These are phyloP conservation scores for Aurinia saxatilis DNA, from an alignment of 345 rosid species.

Conservation along the genomic window DNA sequence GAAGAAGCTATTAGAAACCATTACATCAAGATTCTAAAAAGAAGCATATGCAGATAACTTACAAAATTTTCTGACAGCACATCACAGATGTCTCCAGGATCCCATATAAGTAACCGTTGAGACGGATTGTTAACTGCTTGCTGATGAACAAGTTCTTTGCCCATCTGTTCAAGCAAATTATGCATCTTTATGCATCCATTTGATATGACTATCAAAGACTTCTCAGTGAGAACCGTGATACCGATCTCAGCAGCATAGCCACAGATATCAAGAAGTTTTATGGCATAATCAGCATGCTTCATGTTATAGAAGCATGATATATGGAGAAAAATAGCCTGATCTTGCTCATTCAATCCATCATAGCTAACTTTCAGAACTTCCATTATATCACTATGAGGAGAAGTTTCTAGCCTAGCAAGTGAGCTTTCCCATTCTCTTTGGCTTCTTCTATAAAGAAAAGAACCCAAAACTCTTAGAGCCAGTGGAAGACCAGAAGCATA, in stretches of 20 bases:
- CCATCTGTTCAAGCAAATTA: conserved; percentile 29
- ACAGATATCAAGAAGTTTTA: conserved; percentile 19
- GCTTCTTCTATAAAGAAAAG: conserved; percentile 12
- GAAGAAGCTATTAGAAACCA: conserved; percentile 1
- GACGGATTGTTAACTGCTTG: conserved; percentile 19
- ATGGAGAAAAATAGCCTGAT: conserved; percentile 32
- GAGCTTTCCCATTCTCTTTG: conserved; percentile 27
- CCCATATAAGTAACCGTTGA: conserved; percentile 22
- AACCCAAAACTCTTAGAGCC: conserved; percentile 37
- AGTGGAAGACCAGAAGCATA: conserved; percentile 39
- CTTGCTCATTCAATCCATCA: conserved; percentile 26
- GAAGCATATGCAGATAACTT: conserved; percentile 7
- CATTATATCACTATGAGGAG: conserved; percentile 25
- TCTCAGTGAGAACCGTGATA: conserved; percentile 25
- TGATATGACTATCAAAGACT: conserved; percentile 20
- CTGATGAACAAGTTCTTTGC: conserved; percentile 23
- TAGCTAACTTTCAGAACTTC: conserved; percentile 30
- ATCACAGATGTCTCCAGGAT: conserved; percentile 12
- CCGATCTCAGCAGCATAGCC: conserved; percentile 25
- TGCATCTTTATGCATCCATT: conserved; percentile 18
- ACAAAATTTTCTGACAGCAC: conserved; percentile 18
- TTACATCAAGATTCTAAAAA: neutral
- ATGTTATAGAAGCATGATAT: conserved; percentile 29
- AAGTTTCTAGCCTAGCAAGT: conserved; percentile 18
- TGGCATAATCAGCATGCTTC: conserved; percentile 14